A percentile compares a stretch with the other conserved stretches of the same genome.
Evolutionary conservation across 1,284 basidiomycete genomes (phyloP).

Genomic region (Cronartium quercuum): DNA sequence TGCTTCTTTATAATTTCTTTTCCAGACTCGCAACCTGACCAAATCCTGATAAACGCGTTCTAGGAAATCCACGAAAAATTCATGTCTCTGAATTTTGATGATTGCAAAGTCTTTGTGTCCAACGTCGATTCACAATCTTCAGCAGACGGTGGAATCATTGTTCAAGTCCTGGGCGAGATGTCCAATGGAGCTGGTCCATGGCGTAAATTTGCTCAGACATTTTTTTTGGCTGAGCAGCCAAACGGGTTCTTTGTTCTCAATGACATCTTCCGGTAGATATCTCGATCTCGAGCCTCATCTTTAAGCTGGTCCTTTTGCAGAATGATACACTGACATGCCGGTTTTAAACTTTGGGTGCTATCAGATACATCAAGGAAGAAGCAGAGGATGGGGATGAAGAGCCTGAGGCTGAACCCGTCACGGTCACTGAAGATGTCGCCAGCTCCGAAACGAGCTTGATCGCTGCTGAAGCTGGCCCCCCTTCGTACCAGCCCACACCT

Average conservation of each 20-base stretch:
- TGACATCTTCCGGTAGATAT: conserved; percentile 84
- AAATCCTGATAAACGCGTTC: no score
- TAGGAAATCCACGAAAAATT: conserved; percentile 99
- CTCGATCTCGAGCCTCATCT: neutral
- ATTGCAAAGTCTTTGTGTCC: conserved; percentile 78
- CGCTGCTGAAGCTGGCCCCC: conserved; percentile 1
- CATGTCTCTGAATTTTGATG: conserved; percentile 81
- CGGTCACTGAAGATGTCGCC: conserved; percentile 43
- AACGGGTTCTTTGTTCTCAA: conserved; percentile 99
- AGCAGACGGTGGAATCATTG: conserved; percentile 89
- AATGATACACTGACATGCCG: neutral
- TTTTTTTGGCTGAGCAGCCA: conserved; percentile 98
- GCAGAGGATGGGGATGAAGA: conserved; percentile 37
- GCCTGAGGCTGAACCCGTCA: conserved; percentile 49
- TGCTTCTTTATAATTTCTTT: conserved; percentile 35
- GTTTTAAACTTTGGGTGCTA: neutral
- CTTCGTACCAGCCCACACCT: neutral
- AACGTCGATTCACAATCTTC: conserved; percentile 61
- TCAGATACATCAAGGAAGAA: conserved; percentile 36
- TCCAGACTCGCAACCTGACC: neutral
- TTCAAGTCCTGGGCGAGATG: conserved; percentile 99
- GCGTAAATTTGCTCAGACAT: conserved; percentile 98
- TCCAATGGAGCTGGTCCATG: conserved; percentile 78
- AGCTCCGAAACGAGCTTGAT: conserved; percentile 25
- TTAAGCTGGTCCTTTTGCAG: neutral